These are phyloP conservation scores for Rhizopogon vulgaris DNA, from an alignment of 768 basidiomycete genomes.

Conservation along the genomic window DNA sequence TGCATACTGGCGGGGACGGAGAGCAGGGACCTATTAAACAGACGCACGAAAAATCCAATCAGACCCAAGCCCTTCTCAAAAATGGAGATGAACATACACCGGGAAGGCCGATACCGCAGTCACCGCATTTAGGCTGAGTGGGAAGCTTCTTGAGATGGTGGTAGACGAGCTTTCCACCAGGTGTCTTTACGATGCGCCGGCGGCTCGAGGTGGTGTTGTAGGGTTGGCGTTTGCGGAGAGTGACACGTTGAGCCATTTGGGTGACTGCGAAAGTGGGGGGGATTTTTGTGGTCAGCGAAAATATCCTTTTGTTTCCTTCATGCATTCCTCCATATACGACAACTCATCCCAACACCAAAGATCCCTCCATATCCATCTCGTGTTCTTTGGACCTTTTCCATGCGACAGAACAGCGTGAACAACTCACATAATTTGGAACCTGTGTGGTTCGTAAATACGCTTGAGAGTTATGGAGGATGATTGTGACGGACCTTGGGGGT, in stretches of 20 bases:
- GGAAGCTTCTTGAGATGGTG: conserved; percentile 96
- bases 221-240: conserved; percentile 95
- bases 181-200: conserved; percentile 94
- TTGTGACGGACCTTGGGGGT: conserved; percentile 6
- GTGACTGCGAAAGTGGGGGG: conserved; percentile 6
- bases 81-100: conserved; percentile 58
- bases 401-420: too few species aligned
- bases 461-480: not conserved
- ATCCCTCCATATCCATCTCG: too few species aligned
- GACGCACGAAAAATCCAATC: not conserved
- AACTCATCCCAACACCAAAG: too few species aligned
- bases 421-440: conserved; percentile 4
- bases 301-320: too few species aligned
- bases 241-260: conserved; percentile 96
- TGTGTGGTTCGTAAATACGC: not conserved
- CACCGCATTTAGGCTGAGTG: conserved; percentile 93
- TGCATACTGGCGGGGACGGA: conserved; percentile 94
- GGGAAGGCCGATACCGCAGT: conserved; percentile 90
- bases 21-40: conserved; percentile 71
- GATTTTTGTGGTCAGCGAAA: not conserved
- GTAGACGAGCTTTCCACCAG: conserved; percentile 96
- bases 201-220: conserved; percentile 99
- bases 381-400: too few species aligned
- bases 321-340: too few species aligned
- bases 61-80: conserved; percentile 2